These are phyloP conservation scores for Penicillium canariense DNA, from an alignment of 495 filamentous ascomycete species.

Conservation along the genomic window DNA sequence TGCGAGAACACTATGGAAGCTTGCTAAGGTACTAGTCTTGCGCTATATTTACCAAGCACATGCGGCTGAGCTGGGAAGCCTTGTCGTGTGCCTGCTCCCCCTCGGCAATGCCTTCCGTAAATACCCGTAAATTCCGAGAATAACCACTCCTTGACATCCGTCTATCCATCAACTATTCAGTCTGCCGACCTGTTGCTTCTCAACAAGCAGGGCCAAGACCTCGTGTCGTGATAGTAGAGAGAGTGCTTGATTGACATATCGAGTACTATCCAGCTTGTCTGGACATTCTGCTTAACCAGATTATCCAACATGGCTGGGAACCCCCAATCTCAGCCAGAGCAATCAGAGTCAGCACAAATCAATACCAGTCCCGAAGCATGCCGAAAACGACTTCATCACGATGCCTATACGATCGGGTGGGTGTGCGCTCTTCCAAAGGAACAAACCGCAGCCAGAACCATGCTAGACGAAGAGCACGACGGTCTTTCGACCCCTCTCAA, in stretches of 20 bases:
- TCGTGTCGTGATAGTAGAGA: not conserved
- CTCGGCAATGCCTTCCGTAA: too few species aligned
- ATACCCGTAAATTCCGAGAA: not conserved
- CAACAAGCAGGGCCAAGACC: not conserved
- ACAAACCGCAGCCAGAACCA: constrained; percentile 17
- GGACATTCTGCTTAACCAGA: not conserved
- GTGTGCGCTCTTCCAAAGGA: constrained; percentile 26
- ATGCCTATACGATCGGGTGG: constrained; percentile 27
- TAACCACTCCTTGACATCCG: not conserved
- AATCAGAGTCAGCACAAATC: constrained; percentile 10
- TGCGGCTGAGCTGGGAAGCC: too few species aligned
- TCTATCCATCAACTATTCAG: not conserved
- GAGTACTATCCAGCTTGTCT: not conserved
- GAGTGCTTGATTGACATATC: constrained; percentile 7
- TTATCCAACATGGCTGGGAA: constrained; percentile 10
- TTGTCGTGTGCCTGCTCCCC: too few species aligned
- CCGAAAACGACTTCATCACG: constrained; percentile 10
- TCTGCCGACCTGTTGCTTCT: not conserved
- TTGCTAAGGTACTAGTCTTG: too few species aligned
- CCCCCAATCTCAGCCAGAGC: constrained; percentile 7
- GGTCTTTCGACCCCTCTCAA: constrained; percentile 7
- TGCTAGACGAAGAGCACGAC: constrained; percentile 23
- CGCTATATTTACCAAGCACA: too few species aligned
- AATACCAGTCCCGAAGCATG: constrained; percentile 4
- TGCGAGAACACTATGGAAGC: too few species aligned